Conservation (phyloP, 116 monocot genomes). For the Cymodocea nodosa region DNA sequence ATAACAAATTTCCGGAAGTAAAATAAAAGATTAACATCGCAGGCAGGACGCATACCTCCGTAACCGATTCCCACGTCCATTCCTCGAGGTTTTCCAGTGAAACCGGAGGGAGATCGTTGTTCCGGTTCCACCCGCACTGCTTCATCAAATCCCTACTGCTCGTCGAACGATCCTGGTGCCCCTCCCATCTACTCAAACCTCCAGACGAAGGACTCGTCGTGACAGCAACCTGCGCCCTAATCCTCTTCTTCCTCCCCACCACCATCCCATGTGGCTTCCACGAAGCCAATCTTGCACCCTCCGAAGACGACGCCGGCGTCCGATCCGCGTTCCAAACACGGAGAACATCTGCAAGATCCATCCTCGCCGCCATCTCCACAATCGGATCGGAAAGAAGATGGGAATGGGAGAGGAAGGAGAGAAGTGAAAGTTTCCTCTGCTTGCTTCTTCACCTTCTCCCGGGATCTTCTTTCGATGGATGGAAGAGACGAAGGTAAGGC, state of each 20-base stretch:
- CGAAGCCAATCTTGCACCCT: not conserved
- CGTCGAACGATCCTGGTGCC: not conserved
- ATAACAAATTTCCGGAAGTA: not conserved
- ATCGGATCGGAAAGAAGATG: not conserved
- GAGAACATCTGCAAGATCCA: not conserved
- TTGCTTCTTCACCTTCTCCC: not conserved
- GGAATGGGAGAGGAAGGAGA: not conserved
- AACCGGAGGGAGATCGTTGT: slow-evolving; percentile 2
- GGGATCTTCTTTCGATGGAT: not conserved
- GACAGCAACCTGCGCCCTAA: not conserved
- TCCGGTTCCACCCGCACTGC: not conserved
- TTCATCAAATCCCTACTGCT: not conserved
- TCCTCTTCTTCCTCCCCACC: not conserved
- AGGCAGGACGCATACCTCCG: slow-evolving; percentile 20
- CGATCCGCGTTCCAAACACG: not conserved
- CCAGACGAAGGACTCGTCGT: not conserved
- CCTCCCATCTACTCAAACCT: not conserved
- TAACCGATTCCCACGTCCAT: slow-evolving; percentile 49
- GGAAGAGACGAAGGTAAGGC: not conserved
- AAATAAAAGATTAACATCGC: not conserved
- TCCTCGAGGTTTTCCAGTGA: slow-evolving; percentile 40
- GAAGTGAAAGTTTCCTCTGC: not conserved
- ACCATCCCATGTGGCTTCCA: not conserved
- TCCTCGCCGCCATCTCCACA: not conserved
- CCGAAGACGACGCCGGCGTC: not conserved